Evolutionary conservation across 164 flowering plant genomes (phyloP).

Genomic region (Stephania yunnanensis): DNA sequence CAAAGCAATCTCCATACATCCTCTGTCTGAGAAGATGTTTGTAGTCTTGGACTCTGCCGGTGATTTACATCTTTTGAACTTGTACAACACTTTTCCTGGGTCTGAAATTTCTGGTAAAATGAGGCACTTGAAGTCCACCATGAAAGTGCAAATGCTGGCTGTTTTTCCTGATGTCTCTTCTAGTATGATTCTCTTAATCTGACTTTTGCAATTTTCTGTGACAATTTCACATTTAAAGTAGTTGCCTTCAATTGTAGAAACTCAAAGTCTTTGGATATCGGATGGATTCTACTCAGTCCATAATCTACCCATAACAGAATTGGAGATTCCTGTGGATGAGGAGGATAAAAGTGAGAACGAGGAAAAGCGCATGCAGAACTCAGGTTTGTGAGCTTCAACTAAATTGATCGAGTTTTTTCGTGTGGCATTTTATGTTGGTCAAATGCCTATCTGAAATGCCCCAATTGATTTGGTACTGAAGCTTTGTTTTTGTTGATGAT

Average conservation of each 20-base stretch:
- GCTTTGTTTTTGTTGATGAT: too few species aligned
- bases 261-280: constrained; percentile 64
- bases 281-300: constrained; percentile 71
- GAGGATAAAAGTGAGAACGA: constrained; percentile 27
- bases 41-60: constrained; percentile 71
- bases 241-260: constrained; percentile 37
- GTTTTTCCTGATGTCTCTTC: constrained; percentile 51
- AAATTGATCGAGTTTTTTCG: background rate
- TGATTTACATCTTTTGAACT: constrained; percentile 45
- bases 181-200: constrained; percentile 31
- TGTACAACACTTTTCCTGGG: constrained; percentile 30
- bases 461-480: too few species aligned
- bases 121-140: constrained; percentile 42
- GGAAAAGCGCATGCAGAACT: constrained; percentile 38
- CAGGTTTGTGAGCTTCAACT: constrained; percentile 41
- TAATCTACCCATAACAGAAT: constrained; percentile 35
- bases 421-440: background rate
- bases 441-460: too few species aligned
- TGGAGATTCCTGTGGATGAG: constrained; percentile 31
- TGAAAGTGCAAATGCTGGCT: constrained; percentile 63
- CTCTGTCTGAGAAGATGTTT: constrained; percentile 47
- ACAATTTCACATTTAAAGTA: constrained; percentile 8
- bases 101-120: constrained; percentile 31
- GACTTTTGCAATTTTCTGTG: background rate
- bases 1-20: constrained; percentile 62